Base-by-base conservation (phyloP, 371 early-diverging fungal genomes). In the Thermomucor indicae-seudaticae region DNA sequence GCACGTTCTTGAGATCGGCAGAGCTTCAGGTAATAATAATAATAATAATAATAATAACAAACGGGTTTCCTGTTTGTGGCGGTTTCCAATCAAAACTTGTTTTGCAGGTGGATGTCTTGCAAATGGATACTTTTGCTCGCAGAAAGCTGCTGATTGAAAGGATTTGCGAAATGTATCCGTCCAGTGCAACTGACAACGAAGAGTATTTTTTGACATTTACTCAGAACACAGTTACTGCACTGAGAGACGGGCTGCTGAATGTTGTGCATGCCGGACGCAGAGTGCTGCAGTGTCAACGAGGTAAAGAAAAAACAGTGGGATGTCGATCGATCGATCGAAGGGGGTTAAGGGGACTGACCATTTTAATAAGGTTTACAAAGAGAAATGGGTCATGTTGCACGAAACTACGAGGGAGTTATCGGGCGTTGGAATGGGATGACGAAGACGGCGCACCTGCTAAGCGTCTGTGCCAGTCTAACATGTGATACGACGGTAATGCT, bases 1-100 rank as follows among this genome's bases (percentile, higher is more conserved):
- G 65, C 41, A 65, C 70, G 2, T 81, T 81, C 47, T 73, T 79
- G 35, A 57, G 75, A 23, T 63, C 72, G 32, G 59, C 63, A 2
- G 67, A 69, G 23, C 49, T 75, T 29, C 27, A 23, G 4, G 30
- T 24, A 22, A 38, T 12, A 30, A 44, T 40, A 31, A 38, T 6
- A 23, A 48, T 34, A 28, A 30, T 25, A 47, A 47, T 12, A 20
- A 11, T 24, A 25, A 41, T 16, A 20, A 30, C 7, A 19, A 16
- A 22, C 20, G 40, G 1, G 40, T 30, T 16, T 31, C 37, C 47
- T 28, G 31, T 28, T 31, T 38, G 16, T 27, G n/a, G n/a, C 37
- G 12, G 43, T 35, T 34, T 47, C 20, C 1, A 34, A 6, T 11
- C 8, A 3, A 16, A 19, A 45, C 16, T 4, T 47, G 14, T 17